Evolutionary conservation across 1,284 basidiomycete species (phyloP).

Genomic region (Hymenochaete sp.): DNA sequence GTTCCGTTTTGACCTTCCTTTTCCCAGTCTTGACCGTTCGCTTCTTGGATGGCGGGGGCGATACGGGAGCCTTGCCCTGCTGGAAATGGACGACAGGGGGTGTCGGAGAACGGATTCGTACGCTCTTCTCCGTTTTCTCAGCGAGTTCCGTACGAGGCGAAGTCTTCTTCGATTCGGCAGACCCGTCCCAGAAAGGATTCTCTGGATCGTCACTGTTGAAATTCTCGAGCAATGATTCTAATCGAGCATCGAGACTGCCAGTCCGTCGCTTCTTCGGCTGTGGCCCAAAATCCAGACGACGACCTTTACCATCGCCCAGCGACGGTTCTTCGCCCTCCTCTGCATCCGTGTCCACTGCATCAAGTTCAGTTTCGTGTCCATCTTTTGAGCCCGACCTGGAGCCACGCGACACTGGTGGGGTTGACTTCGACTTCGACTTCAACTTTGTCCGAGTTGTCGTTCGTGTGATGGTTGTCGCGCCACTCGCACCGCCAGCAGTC

Average conservation of each 20-base stretch:
- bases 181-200: slow-evolving; percentile 29
- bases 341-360: slow-evolving; percentile 3
- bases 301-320: background rate
- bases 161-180: slow-evolving; percentile 5
- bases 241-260: slow-evolving; percentile 22
- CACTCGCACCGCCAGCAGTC: background rate
- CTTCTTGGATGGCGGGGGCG: slow-evolving; percentile 29
- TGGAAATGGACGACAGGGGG: slow-evolving; percentile 24
- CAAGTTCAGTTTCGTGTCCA: slow-evolving; percentile 5
- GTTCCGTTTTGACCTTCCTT: background rate
- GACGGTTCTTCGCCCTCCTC: background rate
- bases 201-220: slow-evolving; percentile 26
- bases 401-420: slow-evolving; percentile 1
- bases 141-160: slow-evolving; percentile 10
- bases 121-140: slow-evolving; percentile 12
- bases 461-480: no score
- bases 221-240: slow-evolving; percentile 19
- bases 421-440: slow-evolving; percentile 2
- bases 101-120: slow-evolving; percentile 21
- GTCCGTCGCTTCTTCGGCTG: slow-evolving; percentile 25
- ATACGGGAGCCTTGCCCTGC: slow-evolving; percentile 28
- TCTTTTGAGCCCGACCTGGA: background rate
- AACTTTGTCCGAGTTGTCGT: no score
- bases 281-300: slow-evolving; percentile 15
- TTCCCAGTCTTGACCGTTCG: background rate